Percentiles rank a stretch among this genome's conserved stretches.
Evolutionary conservation across 2,329 filamentous ascomycete species (phyloP).

Genomic region (Penicillium psychrosexuale): DNA sequence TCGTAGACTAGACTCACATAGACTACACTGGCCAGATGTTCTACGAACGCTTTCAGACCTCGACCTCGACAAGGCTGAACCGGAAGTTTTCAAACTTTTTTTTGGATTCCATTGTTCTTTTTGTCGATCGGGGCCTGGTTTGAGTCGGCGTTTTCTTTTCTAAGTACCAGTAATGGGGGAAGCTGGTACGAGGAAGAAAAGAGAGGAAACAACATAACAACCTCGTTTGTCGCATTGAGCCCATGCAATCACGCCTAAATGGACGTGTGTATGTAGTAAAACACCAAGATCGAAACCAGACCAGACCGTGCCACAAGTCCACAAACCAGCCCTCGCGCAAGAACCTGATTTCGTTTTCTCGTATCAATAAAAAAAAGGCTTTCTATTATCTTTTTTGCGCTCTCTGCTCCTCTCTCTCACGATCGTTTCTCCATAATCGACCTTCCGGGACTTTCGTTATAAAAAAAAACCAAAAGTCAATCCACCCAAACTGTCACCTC

Average conservation of each 20-base stretch:
- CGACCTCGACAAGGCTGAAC: constrained; percentile 20
- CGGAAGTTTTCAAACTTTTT: constrained; percentile 31
- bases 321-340: constrained; percentile 26
- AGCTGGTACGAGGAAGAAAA: constrained; percentile 17
- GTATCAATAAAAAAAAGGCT: constrained; percentile 21
- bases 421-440: constrained; percentile 22
- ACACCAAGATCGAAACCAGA: constrained; percentile 28
- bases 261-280: constrained; percentile 28
- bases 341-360: constrained; percentile 28
- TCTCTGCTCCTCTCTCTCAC: constrained; percentile 29
- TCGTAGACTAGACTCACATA: neutral
- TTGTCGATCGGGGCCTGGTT: constrained; percentile 22
- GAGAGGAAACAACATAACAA: constrained; percentile 27
- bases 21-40: constrained; percentile 7
- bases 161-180: constrained; percentile 12
- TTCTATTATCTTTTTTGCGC: constrained; percentile 22
- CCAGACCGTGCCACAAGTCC: constrained; percentile 25
- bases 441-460: constrained; percentile 18
- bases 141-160: constrained; percentile 15
- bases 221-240: constrained; percentile 35
- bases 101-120: constrained; percentile 28
- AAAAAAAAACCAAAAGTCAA: constrained; percentile 12
- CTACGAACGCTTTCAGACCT: constrained; percentile 11
- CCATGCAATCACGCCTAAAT: constrained; percentile 28
- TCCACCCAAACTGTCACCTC: constrained; percentile 20